These are phyloP conservation scores for Cyphellophora europaea DNA, from an alignment of 2,329 filamentous ascomycete species.

Conservation along the genomic window DNA sequence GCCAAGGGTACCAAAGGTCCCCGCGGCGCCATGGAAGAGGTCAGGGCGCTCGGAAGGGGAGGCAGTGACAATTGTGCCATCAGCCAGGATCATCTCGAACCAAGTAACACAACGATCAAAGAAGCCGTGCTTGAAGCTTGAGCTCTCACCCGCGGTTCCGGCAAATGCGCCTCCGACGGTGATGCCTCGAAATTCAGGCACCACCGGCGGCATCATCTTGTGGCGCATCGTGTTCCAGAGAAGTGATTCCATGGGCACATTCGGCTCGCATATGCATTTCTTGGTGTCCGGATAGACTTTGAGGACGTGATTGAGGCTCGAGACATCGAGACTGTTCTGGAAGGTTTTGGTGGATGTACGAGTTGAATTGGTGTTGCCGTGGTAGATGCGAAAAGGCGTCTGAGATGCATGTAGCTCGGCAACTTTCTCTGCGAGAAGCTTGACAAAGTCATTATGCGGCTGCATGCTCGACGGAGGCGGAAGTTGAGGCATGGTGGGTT, in stretches of 20 bases:
- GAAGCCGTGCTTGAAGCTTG: slow-evolving; percentile 58
- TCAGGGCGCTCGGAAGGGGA: slow-evolving; percentile 45
- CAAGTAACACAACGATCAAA: slow-evolving; percentile 54
- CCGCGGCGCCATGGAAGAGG: slow-evolving; percentile 56
- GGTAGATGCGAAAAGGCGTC: slow-evolving; percentile 45
- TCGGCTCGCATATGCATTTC: slow-evolving; percentile 59
- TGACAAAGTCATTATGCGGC: slow-evolving; percentile 6
- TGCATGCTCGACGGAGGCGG: not conserved
- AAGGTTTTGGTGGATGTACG: slow-evolving; percentile 31
- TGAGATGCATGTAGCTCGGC: slow-evolving; percentile 14
- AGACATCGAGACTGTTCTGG: slow-evolving; percentile 58
- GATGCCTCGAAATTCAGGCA: slow-evolving; percentile 66
- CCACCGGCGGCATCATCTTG: slow-evolving; percentile 53
- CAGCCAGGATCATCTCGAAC: slow-evolving; percentile 56
- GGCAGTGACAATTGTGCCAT: slow-evolving; percentile 47
- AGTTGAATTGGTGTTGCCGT: slow-evolving; percentile 49
- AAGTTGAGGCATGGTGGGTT: not conserved
- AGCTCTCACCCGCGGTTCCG: slow-evolving; percentile 60
- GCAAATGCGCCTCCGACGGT: slow-evolving; percentile 60
- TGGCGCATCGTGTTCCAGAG: slow-evolving; percentile 48
- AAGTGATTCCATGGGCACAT: slow-evolving; percentile 58
- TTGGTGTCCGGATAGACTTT: slow-evolving; percentile 43
- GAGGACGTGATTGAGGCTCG: slow-evolving; percentile 53
- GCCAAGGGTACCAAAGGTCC: slow-evolving; percentile 58
- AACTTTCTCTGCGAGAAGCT: slow-evolving; percentile 7